phyloP scores from a whole-genome alignment of 805 yeast species.

The Nakazawaea populi region DNA sequence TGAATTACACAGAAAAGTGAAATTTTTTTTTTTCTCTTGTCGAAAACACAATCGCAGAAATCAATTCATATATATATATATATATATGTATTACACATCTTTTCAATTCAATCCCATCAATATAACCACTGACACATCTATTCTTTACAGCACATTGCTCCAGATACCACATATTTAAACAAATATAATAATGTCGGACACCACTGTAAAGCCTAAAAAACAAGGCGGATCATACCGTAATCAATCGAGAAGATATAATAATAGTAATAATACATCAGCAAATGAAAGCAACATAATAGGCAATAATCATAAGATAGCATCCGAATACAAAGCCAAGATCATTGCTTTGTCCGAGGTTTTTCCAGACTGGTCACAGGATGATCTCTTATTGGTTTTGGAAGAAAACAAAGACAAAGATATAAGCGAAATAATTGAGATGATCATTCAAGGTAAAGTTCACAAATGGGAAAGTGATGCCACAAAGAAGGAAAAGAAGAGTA shows the following conservation, averaged over 20 bases:
- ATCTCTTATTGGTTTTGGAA: slow-evolving; percentile 64
- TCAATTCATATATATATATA: too few species aligned
- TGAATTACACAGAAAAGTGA: too few species aligned
- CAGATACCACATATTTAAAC: not conserved
- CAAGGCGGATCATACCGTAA: slow-evolving; percentile 26
- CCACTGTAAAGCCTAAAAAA: slow-evolving; percentile 27
- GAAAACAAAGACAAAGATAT: slow-evolving; percentile 65
- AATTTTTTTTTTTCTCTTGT: too few species aligned
- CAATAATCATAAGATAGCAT: slow-evolving; percentile 18
- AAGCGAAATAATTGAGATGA: slow-evolving; percentile 77
- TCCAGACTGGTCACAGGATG: slow-evolving; percentile 92
- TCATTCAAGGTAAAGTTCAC: slow-evolving; percentile 82
- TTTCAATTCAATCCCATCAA: too few species aligned
- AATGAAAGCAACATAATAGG: not conserved
- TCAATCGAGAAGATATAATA: slow-evolving; percentile 27
- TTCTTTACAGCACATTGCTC: too few species aligned
- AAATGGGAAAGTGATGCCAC: slow-evolving; percentile 93
- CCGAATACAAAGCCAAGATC: slow-evolving; percentile 32
- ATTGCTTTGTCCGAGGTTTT: slow-evolving; percentile 73
- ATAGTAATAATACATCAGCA: not conserved
- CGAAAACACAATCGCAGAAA: too few species aligned
- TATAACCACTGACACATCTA: too few species aligned
- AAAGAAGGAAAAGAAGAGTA: slow-evolving; percentile 44
- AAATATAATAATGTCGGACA: slow-evolving; percentile 2
- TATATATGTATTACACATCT: too few species aligned